These are phyloP conservation scores for Ophiostoma sp. DNA, from an alignment of 2,329 filamentous ascomycete genomes.

Conservation along the genomic window DNA sequence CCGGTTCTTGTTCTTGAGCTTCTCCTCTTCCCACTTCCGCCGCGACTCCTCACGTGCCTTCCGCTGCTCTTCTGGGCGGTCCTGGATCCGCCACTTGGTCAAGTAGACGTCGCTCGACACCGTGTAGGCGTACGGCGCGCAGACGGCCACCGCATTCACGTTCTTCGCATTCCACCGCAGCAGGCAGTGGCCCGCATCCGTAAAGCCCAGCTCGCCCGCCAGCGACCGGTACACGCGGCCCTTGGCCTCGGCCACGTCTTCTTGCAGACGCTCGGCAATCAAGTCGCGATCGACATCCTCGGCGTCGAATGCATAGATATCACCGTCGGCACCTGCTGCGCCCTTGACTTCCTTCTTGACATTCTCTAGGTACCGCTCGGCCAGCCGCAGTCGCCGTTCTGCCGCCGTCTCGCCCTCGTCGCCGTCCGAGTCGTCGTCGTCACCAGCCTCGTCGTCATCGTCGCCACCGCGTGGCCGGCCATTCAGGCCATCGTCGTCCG, in stretches of 20 bases:
- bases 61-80: slow-evolving; percentile 61
- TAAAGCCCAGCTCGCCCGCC: slow-evolving; percentile 70
- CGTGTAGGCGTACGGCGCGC: slow-evolving; percentile 81
- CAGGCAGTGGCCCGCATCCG: slow-evolving; percentile 64
- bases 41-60: slow-evolving; percentile 52
- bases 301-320: slow-evolving; percentile 87
- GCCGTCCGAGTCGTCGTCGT: slow-evolving; percentile 44
- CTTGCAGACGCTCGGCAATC: slow-evolving; percentile 84
- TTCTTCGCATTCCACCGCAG: slow-evolving; percentile 77
- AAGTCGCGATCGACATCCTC: slow-evolving; percentile 90
- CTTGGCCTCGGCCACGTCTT: slow-evolving; percentile 90
- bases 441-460: slow-evolving; percentile 45
- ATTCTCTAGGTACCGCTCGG: slow-evolving; percentile 90
- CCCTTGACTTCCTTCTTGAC: slow-evolving; percentile 71
- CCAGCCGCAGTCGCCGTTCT: slow-evolving; percentile 80
- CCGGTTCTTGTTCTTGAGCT: slow-evolving; percentile 55
- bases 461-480: slow-evolving; percentile 67
- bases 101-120: slow-evolving; percentile 81
- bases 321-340: slow-evolving; percentile 37
- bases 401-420: slow-evolving; percentile 84
- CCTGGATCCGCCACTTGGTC: slow-evolving; percentile 85
- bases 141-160: slow-evolving; percentile 77
- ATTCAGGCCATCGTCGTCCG: slow-evolving; percentile 66
- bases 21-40: slow-evolving; percentile 49
- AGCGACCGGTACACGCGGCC: slow-evolving; percentile 84